Evolutionary conservation across 192 early-diverging fungal genomes (phyloP).

Genomic region (Gonapodya prolifera): DNA sequence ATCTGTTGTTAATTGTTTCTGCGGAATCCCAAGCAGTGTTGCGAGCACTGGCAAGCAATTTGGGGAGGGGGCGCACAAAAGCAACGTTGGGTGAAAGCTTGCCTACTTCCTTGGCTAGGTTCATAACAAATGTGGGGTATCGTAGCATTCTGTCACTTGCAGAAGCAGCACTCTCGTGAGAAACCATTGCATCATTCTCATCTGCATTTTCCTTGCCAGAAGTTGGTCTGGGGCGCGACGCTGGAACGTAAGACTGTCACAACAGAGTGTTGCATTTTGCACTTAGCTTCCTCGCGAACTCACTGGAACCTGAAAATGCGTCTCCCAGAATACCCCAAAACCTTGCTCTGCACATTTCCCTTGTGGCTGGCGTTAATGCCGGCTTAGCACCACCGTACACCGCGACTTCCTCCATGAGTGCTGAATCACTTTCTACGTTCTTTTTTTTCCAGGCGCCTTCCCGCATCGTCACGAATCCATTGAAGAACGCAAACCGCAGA

Average conservation of each 20-base stretch:
- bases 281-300: no score
- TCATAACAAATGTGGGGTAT: background rate
- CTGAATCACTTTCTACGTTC: slow-evolving; percentile 23
- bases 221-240: no score
- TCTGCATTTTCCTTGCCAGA: no score
- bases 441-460: background rate
- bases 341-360: slow-evolving; percentile 42
- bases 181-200: background rate
- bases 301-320: slow-evolving; percentile 7
- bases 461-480: slow-evolving; percentile 47
- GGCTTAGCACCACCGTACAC: slow-evolving; percentile 26
- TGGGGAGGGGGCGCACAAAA: background rate
- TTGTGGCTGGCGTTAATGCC: slow-evolving; percentile 35
- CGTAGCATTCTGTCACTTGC: background rate
- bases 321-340: slow-evolving; percentile 60
- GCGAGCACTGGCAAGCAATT: background rate
- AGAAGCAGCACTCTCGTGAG: background rate
- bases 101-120: background rate
- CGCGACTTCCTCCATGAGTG: slow-evolving; percentile 20
- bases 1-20: background rate
- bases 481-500: slow-evolving; percentile 52
- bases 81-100: background rate
- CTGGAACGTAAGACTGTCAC: no score
- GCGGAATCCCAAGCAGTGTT: background rate
- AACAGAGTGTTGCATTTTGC: no score